Evolutionary conservation across 176 grass and related monocot genomes (phyloP), one percentile per base, ranked within the genome.

Genomic region (Zizania latifolia): DNA sequence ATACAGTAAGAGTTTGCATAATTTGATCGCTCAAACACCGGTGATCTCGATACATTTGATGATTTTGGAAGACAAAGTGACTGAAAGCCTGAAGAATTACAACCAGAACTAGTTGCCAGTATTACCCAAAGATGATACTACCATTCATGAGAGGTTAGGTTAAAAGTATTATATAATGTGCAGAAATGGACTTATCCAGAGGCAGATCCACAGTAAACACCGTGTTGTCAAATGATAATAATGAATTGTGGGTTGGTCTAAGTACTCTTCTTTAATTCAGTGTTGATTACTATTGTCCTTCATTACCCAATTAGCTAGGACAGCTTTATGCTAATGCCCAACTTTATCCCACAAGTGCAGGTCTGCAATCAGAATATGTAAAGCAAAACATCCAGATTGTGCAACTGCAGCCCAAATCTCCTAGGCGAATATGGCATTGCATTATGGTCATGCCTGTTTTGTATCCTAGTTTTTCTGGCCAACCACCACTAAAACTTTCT

Each of bases 301-400:
- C 4, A n/a, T 57, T 57, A 14, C 11, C 61, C 28, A 44, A 39
- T 12, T 65, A 65, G 60, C 60, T 14, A 64, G 40, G 44, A n/a
- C 35, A 11, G 9, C 22, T 55, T 58, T 50, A 75, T 57, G 43
- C 33, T 27, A 76, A 38, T 71, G 64, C 45, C 37, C n/a, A 39
- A 12, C 31, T 74, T 75, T 60, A 68, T 81, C 71, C 62, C 38
- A 62, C 53, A 51, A 74, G 67, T 70, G 39, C 29, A 68, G 53
- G 40, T 51, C 70, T 54, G 40, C 33, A 30, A 29, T 53, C 39
- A 67, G 46, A 72, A 72, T 78, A 53, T 72, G 26, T 34, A 78
- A 83, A 78, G 74, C 10, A 17, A 72, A 77, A 6, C 38, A 59
- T 31, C 58, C 66, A 72, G 48, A 23, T 30, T 58, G 37, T 28